Conservation (phyloP, 306 rosid species). For the Luffa acutangula region DNA sequence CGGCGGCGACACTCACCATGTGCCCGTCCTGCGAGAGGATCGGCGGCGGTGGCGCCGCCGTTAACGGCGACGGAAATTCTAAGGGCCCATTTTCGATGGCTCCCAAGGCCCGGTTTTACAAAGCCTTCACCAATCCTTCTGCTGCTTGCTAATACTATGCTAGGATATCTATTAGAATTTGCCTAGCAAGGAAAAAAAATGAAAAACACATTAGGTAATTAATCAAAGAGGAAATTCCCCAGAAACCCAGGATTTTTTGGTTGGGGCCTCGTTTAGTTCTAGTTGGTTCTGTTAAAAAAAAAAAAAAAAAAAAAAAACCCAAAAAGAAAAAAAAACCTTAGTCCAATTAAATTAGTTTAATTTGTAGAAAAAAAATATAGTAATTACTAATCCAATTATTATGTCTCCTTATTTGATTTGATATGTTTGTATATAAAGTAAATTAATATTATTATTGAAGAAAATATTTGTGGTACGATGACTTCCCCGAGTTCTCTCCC, state of each 20-base stretch:
- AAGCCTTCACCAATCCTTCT: slow-evolving; percentile 46
- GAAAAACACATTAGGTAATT: neutral
- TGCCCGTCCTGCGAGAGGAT: slow-evolving; percentile 61
- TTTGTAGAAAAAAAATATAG: slow-evolving; percentile 7
- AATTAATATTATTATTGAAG: neutral
- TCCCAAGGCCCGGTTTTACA: slow-evolving; percentile 34
- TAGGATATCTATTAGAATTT: neutral
- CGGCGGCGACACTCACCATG: slow-evolving; percentile 58
- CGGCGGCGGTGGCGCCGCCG: slow-evolving; percentile 18
- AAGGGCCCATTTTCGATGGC: slow-evolving; percentile 38
- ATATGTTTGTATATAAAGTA: slow-evolving; percentile 7
- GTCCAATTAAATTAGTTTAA: slow-evolving; percentile 2
- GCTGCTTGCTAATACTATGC: slow-evolving; percentile 38
- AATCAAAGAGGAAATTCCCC: slow-evolving; percentile 2
- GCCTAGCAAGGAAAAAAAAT: neutral
- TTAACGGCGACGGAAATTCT: neutral
- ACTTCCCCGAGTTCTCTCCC: neutral
- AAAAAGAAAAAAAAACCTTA: neutral
- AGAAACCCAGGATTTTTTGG: slow-evolving; percentile 10
- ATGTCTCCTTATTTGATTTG: slow-evolving; percentile 8
- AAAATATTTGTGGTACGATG: neutral
- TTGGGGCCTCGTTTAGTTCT: neutral
- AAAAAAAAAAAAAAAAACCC: no score
- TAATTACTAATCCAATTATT: slow-evolving; percentile 3
- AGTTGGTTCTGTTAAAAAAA: neutral